Percentiles rank a stretch among this genome's conserved stretches.
Conservation (phyloP, 257 asterid species). For the Ophiorrhiza pumila region DNA sequence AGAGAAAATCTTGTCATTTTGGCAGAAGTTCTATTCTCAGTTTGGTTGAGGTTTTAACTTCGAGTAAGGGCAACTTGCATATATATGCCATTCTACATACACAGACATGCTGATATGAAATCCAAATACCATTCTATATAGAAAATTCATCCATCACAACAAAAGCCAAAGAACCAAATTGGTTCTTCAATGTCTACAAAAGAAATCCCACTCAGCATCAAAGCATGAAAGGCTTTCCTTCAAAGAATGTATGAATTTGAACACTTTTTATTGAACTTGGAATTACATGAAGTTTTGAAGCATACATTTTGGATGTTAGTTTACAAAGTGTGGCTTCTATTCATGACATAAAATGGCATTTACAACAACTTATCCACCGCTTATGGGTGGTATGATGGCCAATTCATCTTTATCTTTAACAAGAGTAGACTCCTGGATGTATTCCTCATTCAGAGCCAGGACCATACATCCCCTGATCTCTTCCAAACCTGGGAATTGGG, state of each 20-base stretch:
- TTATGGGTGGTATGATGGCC: constrained; percentile 95
- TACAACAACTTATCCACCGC: constrained; percentile 60
- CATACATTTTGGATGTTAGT: neutral
- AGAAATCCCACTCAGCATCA: too few relatives aligned
- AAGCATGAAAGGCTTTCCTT: neutral
- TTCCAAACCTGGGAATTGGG: constrained; percentile 61
- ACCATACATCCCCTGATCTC: constrained; percentile 86
- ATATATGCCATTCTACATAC: too few relatives aligned
- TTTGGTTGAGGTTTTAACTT: too few relatives aligned
- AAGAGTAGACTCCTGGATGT: constrained; percentile 50
- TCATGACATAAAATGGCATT: neutral
- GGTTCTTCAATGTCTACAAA: too few relatives aligned
- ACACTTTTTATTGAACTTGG: neutral
- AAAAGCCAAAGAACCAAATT: too few relatives aligned
- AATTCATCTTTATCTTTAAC: constrained; percentile 78
- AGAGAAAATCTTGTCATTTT: too few relatives aligned
- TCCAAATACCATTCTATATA: too few relatives aligned
- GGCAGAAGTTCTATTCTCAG: too few relatives aligned
- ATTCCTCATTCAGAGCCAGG: constrained; percentile 82
- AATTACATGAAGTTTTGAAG: neutral
- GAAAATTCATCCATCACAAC: too few relatives aligned
- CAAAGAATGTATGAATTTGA: neutral
- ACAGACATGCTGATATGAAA: too few relatives aligned
- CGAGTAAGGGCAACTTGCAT: too few relatives aligned
- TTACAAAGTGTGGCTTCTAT: neutral